Base-by-base conservation (phyloP, 495 filamentous ascomycete species). In the Neurospora sp. region DNA sequence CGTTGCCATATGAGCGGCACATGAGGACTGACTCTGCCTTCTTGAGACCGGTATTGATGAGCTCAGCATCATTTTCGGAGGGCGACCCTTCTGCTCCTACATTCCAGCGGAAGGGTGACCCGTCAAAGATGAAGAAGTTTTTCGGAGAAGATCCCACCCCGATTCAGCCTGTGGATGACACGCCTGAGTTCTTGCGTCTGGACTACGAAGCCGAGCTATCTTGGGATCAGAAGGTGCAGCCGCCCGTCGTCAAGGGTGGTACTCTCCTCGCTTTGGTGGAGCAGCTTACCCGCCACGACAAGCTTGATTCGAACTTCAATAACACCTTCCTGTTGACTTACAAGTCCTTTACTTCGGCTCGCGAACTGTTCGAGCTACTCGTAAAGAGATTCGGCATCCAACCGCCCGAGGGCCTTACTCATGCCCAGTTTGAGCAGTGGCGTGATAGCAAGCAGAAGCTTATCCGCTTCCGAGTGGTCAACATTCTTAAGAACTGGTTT, bases 271-370 rank as follows among this genome's bases (percentile, higher is more conserved):
- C 92, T 10, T 82, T 99, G 76, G 96, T 98, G n/a, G 96, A 98
- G 81, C 95, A 97, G 78, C 84, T 98, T 70, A 98, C 96, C 18
- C 89, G 96, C 46, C 96, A 99, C 78, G 96, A 99, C 84, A 94
- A 93, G 78, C 89, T 97, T 3, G 96, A 99, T 80, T 90, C 93
- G n/a, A 92, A 86, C 73, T 98, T 98, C 81, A 98, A 98, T 84
- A 94, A 93, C 78, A 99, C 96, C 8, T 99, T 99, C 88, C 89
- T 99, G 18, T 88, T 98, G 42, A 99, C 96, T 5, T 99, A 98
- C 79, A 89, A 92, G 71, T 99, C 96, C 2, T 99, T 99, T 77
- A 98, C 96, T 0, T 89, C 90, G 14, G 96, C 95, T 9, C 82
- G 89, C 2, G 96, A 98, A 81, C 85, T 99, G 11, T 98, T 98